These are phyloP conservation scores for Pythium phragmitis DNA, from an alignment of 352 stramenopile genomes.

Conservation along the genomic window DNA sequence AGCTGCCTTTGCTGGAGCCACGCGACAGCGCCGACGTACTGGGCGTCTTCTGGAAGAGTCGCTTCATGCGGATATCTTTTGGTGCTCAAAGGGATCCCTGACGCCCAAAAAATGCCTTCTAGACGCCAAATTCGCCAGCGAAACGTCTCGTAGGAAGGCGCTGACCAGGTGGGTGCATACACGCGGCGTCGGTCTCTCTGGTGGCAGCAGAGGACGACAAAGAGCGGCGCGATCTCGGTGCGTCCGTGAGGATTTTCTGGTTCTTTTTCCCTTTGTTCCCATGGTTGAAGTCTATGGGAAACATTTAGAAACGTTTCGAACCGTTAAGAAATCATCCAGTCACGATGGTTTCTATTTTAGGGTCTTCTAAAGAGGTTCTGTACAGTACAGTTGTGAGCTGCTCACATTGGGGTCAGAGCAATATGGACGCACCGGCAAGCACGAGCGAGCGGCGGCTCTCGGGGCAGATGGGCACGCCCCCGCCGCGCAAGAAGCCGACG, in stretches of 20 bases:
- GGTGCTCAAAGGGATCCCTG: not conserved
- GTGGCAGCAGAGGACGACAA: not conserved
- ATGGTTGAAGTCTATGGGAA: slow-evolving; percentile 26
- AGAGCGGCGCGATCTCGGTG: not conserved
- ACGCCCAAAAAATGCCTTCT: not conserved
- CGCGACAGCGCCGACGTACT: slow-evolving; percentile 23
- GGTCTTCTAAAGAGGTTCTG: slow-evolving; percentile 5
- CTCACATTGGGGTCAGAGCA: not conserved
- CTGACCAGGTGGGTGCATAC: slow-evolving; percentile 1
- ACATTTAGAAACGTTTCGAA: slow-evolving; percentile 6
- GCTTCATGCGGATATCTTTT: slow-evolving; percentile 37
- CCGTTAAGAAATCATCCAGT: not conserved
- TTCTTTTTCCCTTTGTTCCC: not conserved
- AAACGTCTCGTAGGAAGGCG: not conserved
- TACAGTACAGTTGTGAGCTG: not conserved
- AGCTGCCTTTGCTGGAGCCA: slow-evolving; percentile 18
- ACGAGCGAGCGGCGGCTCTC: slow-evolving; percentile 15
- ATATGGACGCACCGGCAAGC: slow-evolving; percentile 6
- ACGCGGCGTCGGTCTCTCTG: not conserved
- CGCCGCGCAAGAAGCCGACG: slow-evolving; percentile 49
- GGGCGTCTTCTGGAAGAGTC: slow-evolving; percentile 45
- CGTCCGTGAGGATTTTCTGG: not conserved
- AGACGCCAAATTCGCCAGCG: not conserved
- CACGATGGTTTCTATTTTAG: slow-evolving; percentile 12
- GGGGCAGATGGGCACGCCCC: slow-evolving; percentile 27